Conservation (phyloP, 2,329 filamentous ascomycete species). For the Trichoderma simmonsii region DNA sequence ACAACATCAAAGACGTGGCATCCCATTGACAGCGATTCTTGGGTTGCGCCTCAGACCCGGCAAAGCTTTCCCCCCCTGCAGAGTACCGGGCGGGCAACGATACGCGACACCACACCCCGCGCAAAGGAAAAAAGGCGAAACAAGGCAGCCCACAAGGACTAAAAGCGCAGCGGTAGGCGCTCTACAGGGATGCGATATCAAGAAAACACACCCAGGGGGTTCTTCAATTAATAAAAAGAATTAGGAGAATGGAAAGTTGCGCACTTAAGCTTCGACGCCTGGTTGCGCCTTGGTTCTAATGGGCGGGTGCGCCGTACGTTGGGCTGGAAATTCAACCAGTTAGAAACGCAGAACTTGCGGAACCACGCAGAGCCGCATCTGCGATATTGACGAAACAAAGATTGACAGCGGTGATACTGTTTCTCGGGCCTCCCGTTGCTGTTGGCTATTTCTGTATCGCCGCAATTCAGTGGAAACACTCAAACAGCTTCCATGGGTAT, state of each 20-base stretch:
- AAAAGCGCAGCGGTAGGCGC: background rate
- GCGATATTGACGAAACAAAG: background rate
- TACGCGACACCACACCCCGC: background rate
- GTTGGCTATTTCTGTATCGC: background rate
- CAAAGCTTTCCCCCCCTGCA: background rate
- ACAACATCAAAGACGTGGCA: background rate
- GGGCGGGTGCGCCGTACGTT: background rate
- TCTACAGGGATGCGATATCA: background rate
- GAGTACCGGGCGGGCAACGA: background rate
- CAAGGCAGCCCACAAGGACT: conserved; percentile 1
- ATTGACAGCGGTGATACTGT: background rate
- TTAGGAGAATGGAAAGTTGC: background rate
- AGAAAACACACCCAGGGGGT: background rate
- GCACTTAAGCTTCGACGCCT: background rate
- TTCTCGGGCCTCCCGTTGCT: background rate
- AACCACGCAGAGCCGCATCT: conserved; percentile 7
- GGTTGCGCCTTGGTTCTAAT: background rate
- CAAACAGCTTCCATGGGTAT: background rate
- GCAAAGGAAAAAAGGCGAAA: background rate
- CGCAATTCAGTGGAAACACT: background rate
- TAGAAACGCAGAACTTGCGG: background rate
- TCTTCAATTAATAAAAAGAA: background rate
- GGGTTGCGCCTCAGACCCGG: background rate
- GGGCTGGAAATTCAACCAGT: background rate
- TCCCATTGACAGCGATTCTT: background rate